A percentile compares a stretch with the other conserved stretches of the same genome.
Conservation (phyloP, 2,329 filamentous ascomycete species). For the Monilinia polystroma region DNA sequence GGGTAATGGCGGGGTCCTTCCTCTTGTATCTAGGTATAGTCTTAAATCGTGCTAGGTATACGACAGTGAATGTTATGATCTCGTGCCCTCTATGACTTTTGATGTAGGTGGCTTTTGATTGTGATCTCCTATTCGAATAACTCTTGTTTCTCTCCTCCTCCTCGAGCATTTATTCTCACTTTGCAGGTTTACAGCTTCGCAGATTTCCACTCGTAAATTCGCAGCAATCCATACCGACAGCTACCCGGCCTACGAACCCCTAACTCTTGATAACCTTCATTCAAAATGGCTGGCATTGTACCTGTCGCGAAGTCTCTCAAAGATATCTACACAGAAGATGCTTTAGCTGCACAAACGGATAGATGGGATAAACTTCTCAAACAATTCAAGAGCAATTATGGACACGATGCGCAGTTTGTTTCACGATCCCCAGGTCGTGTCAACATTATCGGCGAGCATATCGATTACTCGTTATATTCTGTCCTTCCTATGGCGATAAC, state of each 20-base stretch:
- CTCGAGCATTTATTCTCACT: neutral
- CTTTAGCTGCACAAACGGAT: slow-evolving; percentile 62
- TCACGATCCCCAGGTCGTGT: slow-evolving; percentile 90
- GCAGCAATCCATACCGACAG: slow-evolving; percentile 13
- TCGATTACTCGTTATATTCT: slow-evolving; percentile 96
- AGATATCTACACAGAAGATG: slow-evolving; percentile 80
- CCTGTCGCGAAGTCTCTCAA: slow-evolving; percentile 72
- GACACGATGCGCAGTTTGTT: slow-evolving; percentile 72
- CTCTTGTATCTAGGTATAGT: slow-evolving; percentile 15
- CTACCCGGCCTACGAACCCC: slow-evolving; percentile 25
- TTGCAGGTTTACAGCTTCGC: neutral
- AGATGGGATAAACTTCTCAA: slow-evolving; percentile 75
- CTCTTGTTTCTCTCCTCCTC: neutral
- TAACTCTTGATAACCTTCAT: slow-evolving; percentile 6
- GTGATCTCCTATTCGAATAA: neutral
- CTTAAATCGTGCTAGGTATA: slow-evolving; percentile 7
- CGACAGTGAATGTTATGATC: slow-evolving; percentile 13
- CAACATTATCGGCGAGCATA: slow-evolving; percentile 98
- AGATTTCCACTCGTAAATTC: neutral
- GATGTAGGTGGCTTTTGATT: neutral
- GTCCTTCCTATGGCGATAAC: slow-evolving; percentile 95
- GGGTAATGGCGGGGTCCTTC: slow-evolving; percentile 16
- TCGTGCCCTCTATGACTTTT: slow-evolving; percentile 6
- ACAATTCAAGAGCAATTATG: slow-evolving; percentile 70
- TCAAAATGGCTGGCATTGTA: slow-evolving; percentile 58